Evolutionary conservation across 768 basidiomycete genomes (phyloP), one percentile per base, ranked within the genome.

Genomic region (Rhizopogon roseolus): DNA sequence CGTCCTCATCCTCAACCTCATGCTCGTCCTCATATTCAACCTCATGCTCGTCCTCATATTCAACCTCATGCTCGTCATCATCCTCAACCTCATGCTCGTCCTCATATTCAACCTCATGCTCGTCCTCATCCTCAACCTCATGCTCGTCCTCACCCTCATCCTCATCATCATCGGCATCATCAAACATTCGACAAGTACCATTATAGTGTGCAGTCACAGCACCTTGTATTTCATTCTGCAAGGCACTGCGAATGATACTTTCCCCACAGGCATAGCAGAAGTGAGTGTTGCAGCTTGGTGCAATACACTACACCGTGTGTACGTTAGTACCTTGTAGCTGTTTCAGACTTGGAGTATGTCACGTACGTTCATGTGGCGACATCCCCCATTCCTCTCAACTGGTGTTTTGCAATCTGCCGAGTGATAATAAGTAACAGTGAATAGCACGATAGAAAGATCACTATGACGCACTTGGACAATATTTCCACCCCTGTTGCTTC

Each of bases 221-320:
- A 0, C 52, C 40, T 2, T 42, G 32, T 28, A 76, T 64, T n/a
- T 74, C 74, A 3, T 55, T 29, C 41, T 54, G 60, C 34, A 71
- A 53, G 1, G 70, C 72, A 0, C 75, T 74, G 25, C 62, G 70
- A 42, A 79, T 71, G 52, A 83, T 83, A 43, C 71, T 59, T 13
- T 64, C 64, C 11, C 80, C 81, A 51, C 81, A 82, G 13, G 63
- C 27, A 53, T 82, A 82, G 59, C 81, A 82, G 59, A 82, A 82
- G 55, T 82, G 81, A 58, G 76, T 74, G 57, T 82, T 82, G 64
- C 82, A 84, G n/a, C 76, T 79, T 2, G 81, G 79, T 1, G 79
- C 68, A 38, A 76, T 74, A 58, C 80, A 83, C 82, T 83, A 52
- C 27, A 28, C 49, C 13, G 4, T 37, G 19, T 25, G 41, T 25